Percentiles rank a stretch among this genome's conserved stretches.
These are phyloP conservation scores for Phytomonas francai DNA, from an alignment of 208 protist species.

Conservation along the genomic window DNA sequence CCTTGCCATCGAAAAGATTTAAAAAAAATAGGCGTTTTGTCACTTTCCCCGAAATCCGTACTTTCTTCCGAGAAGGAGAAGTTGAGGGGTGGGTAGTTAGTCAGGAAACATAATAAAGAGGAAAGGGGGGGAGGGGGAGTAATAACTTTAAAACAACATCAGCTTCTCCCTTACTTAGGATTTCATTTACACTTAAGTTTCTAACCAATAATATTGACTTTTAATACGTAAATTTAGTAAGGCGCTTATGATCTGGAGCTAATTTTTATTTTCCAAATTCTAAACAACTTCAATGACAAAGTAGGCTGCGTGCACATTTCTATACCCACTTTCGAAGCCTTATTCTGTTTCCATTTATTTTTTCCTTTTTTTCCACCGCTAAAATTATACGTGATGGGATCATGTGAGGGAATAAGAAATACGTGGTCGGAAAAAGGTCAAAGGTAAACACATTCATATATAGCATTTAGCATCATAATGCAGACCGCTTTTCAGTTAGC, in stretches of 20 bases:
- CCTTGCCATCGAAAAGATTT: background rate
- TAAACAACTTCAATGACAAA: background rate
- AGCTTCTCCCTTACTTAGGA: background rate
- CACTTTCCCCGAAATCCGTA: background rate
- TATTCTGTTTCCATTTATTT: slow-evolving; percentile 1
- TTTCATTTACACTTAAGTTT: background rate
- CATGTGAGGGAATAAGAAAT: background rate
- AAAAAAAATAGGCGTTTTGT: background rate
- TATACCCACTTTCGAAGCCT: background rate
- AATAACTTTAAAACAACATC: background rate
- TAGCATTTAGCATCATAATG: slow-evolving; percentile 22
- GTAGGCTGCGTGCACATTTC: background rate
- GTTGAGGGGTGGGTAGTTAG: background rate
- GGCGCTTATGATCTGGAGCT: background rate
- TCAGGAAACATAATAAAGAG: background rate
- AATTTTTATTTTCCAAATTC: background rate
- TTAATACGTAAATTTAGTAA: background rate
- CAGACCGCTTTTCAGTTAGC: slow-evolving; percentile 81
- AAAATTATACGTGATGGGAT: background rate
- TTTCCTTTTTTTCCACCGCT: slow-evolving; percentile 7
- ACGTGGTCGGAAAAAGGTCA: background rate
- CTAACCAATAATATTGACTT: background rate
- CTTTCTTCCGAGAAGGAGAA: background rate
- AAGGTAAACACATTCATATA: slow-evolving; percentile 9
- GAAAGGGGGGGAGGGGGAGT: too few species aligned